Evolutionary conservation across 495 filamentous ascomycete genomes (phyloP).

Genomic region (Neurospora hispaniola): DNA sequence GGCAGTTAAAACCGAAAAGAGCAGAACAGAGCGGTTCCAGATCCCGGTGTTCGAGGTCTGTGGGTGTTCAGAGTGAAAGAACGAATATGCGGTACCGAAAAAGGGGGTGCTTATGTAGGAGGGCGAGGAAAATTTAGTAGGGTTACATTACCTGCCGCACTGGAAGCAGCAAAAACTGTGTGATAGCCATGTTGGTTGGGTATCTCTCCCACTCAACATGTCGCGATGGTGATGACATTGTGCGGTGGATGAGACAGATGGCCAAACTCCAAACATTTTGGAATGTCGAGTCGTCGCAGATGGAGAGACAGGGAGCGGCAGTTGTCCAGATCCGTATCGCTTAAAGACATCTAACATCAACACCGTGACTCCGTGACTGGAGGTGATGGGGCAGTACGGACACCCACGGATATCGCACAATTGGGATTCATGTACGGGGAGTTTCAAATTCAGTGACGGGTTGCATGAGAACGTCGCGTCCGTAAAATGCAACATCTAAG

Average conservation of each 20-base stretch:
- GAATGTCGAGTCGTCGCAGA: background rate
- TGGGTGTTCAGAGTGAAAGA: background rate
- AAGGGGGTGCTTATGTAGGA: background rate
- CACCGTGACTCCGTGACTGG: background rate
- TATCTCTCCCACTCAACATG: background rate
- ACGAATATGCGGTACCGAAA: background rate
- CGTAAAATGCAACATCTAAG: background rate
- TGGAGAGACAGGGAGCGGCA: background rate
- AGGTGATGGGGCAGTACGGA: background rate
- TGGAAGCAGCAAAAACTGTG: background rate
- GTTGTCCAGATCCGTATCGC: background rate
- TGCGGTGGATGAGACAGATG: background rate
- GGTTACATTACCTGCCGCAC: background rate
- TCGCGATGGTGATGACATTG: background rate
- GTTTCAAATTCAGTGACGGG: background rate
- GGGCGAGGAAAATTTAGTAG: background rate
- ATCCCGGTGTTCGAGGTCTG: background rate
- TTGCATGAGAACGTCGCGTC: background rate
- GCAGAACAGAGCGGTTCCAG: background rate
- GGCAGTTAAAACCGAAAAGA: background rate
- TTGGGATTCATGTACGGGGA: background rate
- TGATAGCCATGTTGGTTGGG: background rate
- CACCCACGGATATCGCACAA: background rate
- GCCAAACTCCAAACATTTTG: background rate
- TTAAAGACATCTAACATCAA: background rate